Evolutionary conservation across 2,329 filamentous ascomycete genomes (phyloP).

Genomic region (Talaromyces sp.): DNA sequence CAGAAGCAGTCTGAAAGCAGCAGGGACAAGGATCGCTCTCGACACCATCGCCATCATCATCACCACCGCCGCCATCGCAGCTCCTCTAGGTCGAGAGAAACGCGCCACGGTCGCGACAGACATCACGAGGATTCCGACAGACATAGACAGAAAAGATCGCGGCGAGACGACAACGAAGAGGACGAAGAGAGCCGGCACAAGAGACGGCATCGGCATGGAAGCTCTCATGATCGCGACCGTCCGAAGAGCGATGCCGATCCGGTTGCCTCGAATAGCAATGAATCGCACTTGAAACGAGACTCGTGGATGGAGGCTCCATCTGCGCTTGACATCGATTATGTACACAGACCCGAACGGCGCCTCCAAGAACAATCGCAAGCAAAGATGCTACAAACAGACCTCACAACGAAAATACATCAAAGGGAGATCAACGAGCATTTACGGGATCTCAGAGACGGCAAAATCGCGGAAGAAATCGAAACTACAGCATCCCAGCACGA

Average conservation of each 20-base stretch:
- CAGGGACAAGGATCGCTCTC: conserved; percentile 28
- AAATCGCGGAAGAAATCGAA: conserved; percentile 48
- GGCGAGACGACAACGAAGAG: conserved; percentile 17
- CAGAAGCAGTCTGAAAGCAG: conserved; percentile 26
- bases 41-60: conserved; percentile 22
- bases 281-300: conserved; percentile 59
- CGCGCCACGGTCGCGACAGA: conserved; percentile 29
- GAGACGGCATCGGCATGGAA: conserved; percentile 18
- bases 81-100: conserved; percentile 28
- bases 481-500: conserved; percentile 54
- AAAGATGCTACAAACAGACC: conserved; percentile 48
- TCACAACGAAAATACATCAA: conserved; percentile 67
- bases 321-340: conserved; percentile 75
- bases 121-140: conserved; percentile 23
- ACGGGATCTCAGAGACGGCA: conserved; percentile 55
- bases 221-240: conserved; percentile 39
- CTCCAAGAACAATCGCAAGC: conserved; percentile 40
- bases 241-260: conserved; percentile 27
- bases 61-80: conserved; percentile 39
- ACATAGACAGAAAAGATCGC: conserved; percentile 7
- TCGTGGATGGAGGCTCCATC: conserved; percentile 93
- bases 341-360: conserved; percentile 53
- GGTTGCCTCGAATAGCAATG: conserved; percentile 25
- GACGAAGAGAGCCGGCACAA: conserved; percentile 37
- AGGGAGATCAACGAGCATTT: conserved; percentile 75